phyloP scores from a whole-genome alignment of 2,329 filamentous ascomycete genomes.

The Ophiostoma ulmi region DNA sequence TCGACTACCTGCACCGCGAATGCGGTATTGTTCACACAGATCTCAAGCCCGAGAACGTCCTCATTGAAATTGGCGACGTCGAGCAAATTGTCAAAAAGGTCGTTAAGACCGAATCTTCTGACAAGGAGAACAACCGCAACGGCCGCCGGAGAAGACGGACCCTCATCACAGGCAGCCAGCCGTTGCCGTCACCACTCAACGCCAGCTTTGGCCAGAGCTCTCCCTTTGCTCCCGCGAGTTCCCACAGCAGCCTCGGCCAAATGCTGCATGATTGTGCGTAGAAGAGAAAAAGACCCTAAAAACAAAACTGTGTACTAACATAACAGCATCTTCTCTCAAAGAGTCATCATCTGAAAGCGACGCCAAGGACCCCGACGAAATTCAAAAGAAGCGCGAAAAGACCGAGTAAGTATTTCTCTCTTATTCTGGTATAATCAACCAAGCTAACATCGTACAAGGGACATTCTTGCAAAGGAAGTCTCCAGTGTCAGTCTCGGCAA shows the following conservation, averaged over 20 bases:
- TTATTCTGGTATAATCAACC: background rate
- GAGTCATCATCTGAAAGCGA: conserved; percentile 30
- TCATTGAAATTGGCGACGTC: conserved; percentile 98
- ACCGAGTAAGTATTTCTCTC: conserved; percentile 64
- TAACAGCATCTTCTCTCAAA: conserved; percentile 31
- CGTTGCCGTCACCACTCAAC: conserved; percentile 89
- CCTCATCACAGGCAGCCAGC: conserved; percentile 94
- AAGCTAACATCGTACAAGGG: conserved; percentile 45
- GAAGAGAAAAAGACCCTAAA: no score
- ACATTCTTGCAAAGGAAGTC: conserved; percentile 85
- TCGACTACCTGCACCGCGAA: conserved; percentile 95
- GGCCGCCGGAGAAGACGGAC: conserved; percentile 84
- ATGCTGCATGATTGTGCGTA: conserved; percentile 60
- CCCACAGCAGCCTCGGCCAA: conserved; percentile 74
- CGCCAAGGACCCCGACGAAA: conserved; percentile 47
- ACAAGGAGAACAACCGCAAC: conserved; percentile 87
- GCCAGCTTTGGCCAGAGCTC: conserved; percentile 80
- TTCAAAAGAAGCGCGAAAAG: conserved; percentile 82
- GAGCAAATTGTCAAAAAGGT: conserved; percentile 97
- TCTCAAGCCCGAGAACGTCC: conserved; percentile 93
- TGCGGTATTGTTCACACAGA: conserved; percentile 99
- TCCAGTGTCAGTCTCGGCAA: conserved; percentile 93
- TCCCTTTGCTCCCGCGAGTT: conserved; percentile 57
- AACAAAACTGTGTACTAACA: background rate
- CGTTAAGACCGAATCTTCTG: conserved; percentile 70